These are phyloP conservation scores for Grosmannia huntii DNA, from an alignment of 2,329 filamentous ascomycete genomes.

Conservation along the genomic window DNA sequence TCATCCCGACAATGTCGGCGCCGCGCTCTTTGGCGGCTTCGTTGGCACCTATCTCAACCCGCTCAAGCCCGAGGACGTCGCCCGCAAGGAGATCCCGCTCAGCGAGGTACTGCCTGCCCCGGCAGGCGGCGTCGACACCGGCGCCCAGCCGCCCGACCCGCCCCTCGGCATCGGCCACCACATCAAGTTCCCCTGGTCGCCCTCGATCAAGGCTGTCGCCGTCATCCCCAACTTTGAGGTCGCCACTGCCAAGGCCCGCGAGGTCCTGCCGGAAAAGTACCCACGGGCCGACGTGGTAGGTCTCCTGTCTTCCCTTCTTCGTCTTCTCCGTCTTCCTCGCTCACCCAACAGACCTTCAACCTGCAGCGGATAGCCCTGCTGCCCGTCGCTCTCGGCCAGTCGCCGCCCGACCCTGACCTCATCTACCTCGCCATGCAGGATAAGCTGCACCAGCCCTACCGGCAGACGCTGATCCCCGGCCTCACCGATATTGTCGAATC, in stretches of 20 bases:
- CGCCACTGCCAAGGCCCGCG: slow-evolving; percentile 80
- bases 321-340: background rate
- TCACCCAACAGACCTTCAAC: slow-evolving; percentile 57
- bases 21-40: slow-evolving; percentile 89
- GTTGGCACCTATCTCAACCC: slow-evolving; percentile 95
- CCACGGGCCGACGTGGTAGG: slow-evolving; percentile 69
- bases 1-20: slow-evolving; percentile 89
- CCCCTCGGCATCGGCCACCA: slow-evolving; percentile 89
- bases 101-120: slow-evolving; percentile 86
- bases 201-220: slow-evolving; percentile 90
- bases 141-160: slow-evolving; percentile 74
- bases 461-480: slow-evolving; percentile 81
- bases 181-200: slow-evolving; percentile 87
- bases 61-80: slow-evolving; percentile 75
- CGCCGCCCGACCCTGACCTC: slow-evolving; percentile 79
- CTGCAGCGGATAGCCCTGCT: slow-evolving; percentile 86
- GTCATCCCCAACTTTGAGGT: slow-evolving; percentile 96
- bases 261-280: slow-evolving; percentile 72
- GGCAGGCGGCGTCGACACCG: slow-evolving; percentile 83
- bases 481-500: slow-evolving; percentile 81
- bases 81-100: slow-evolving; percentile 83
- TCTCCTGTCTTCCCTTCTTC: slow-evolving; percentile 10
- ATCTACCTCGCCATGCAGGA: slow-evolving; percentile 99
- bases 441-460: slow-evolving; percentile 94
- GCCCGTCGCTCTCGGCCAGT: slow-evolving; percentile 77